Percentiles rank a stretch among this genome's conserved stretches.
Conservation (phyloP, 768 basidiomycete species). For the Phanerodontia chrysosporium region DNA sequence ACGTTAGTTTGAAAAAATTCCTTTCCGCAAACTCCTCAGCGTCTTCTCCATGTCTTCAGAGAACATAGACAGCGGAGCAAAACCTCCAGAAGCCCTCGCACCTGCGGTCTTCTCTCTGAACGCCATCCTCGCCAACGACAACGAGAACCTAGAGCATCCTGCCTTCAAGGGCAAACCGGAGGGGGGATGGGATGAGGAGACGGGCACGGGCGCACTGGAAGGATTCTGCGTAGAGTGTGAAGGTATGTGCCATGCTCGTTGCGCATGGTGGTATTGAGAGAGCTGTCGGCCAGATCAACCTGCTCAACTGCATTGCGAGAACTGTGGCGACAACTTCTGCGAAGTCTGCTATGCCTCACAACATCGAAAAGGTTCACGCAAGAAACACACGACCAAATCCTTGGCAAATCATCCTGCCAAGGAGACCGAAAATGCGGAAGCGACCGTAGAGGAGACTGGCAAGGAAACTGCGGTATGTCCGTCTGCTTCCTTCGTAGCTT, state of each 20-base stretch:
- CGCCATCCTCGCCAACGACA: slow-evolving; percentile 63
- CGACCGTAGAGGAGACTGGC: slow-evolving; percentile 18
- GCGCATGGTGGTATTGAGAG: background rate
- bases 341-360: slow-evolving; percentile 85
- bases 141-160: slow-evolving; percentile 59
- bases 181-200: slow-evolving; percentile 69
- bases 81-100: background rate
- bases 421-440: slow-evolving; percentile 21
- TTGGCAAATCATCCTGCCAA: slow-evolving; percentile 26
- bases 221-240: slow-evolving; percentile 85
- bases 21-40: slow-evolving; percentile 5
- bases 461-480: slow-evolving; percentile 28
- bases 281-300: slow-evolving; percentile 63
- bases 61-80: background rate
- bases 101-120: slow-evolving; percentile 46
- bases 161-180: slow-evolving; percentile 33
- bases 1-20: slow-evolving; percentile 2
- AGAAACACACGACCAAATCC: slow-evolving; percentile 52
- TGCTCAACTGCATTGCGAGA: slow-evolving; percentile 67
- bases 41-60: slow-evolving; percentile 9
- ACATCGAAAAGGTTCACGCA: slow-evolving; percentile 78
- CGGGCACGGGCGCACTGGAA: slow-evolving; percentile 41
- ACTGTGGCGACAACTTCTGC: slow-evolving; percentile 70
- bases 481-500: background rate
- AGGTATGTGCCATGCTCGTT: slow-evolving; percentile 43